Evolutionary conservation across 169 alveolate species (phyloP).

Genomic region (Theileria annulata): DNA sequence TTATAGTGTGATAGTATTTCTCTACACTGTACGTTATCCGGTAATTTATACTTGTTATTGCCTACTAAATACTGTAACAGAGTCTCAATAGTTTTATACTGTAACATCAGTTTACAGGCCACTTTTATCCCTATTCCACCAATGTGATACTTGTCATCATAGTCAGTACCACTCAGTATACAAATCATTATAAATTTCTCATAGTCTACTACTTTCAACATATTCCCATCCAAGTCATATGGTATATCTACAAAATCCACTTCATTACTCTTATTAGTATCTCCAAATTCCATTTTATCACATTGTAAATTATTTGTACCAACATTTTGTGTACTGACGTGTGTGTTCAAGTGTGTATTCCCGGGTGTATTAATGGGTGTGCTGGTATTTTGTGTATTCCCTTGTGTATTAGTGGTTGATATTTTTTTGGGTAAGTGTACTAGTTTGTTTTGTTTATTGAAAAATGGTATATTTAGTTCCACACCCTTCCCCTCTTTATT

Average conservation of each 20-base stretch:
- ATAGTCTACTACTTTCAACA: conserved; percentile 67
- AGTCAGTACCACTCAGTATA: conserved; percentile 77
- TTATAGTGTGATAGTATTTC: conserved; percentile 62
- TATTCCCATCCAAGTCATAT: conserved; percentile 47
- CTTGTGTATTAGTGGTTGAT: not conserved
- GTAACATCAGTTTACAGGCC: conserved; percentile 65
- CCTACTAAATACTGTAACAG: conserved; percentile 49
- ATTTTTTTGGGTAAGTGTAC: not conserved
- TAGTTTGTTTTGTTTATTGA: not conserved
- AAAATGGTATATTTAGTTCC: conserved; percentile 63
- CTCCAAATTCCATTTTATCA: conserved; percentile 1
- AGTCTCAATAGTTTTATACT: conserved; percentile 58
- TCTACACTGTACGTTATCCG: conserved; percentile 57
- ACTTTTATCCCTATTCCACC: conserved; percentile 79
- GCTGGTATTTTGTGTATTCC: too few species aligned
- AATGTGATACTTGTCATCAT: conserved; percentile 77
- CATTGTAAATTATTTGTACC: not conserved
- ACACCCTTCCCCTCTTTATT: conserved; percentile 75
- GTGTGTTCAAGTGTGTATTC: too few species aligned
- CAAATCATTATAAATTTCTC: conserved; percentile 77
- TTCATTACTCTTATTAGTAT: not conserved
- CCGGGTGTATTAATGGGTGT: too few species aligned
- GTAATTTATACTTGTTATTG: conserved; percentile 62
- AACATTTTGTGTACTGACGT: not conserved
- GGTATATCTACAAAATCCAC: conserved; percentile 28